Base-by-base conservation (phyloP, 139 green algal species). In the Desmodesmus armatus region DNA sequence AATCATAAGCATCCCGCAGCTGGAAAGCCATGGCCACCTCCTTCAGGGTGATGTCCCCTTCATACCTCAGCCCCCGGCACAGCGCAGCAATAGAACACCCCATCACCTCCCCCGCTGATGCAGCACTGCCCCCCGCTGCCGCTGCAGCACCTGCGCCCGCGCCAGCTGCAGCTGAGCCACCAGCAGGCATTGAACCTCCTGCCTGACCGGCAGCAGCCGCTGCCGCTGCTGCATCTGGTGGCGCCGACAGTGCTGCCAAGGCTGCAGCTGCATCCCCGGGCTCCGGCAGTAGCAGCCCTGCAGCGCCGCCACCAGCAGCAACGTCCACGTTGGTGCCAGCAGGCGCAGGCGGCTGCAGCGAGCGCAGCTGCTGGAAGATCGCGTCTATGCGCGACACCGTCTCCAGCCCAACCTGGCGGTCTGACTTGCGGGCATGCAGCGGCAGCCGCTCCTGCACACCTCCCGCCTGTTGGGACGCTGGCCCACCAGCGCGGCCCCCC, bases 1-100 rank as follows among this genome's bases (percentile, higher is more conserved):
- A 85, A 31, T 85, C 79, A 43, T 85, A 85, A 5, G 79, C 79
- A 47, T 85, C 65, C 44, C 79, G 49, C 29, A 85, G 35, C 44
- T 85, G 62, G 31, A 85, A 85, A 25, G 79, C 79, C 62, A 75
- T 75, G 29, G 65, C 47, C 37, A 85, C 62, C 35, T 85, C 79
- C 43, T 77, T 75, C 43, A 85, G 31, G 29, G 79, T 85, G 4
- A 85, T 75, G 65, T 85, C 79, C 0, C 79, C 79, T 40, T 85
- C 79, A 69, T 69, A 85, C 7, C 79, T 53, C 63, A 85, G 44
- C 0, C 79, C 79, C 15, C 79, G 63, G 41, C 65, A 75, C 41
- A 85, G 65, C n/a, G 65, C 79, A 17, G 79, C 65, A 17, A 85
- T 65, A 17, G 79, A 65, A n/a, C 76, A 82, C 5, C 76, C 72